Percentiles rank a stretch among this genome's conserved stretches.
Evolutionary conservation across 192 early-diverging fungal genomes (phyloP).

Genomic region (Coemansia asiatica): DNA sequence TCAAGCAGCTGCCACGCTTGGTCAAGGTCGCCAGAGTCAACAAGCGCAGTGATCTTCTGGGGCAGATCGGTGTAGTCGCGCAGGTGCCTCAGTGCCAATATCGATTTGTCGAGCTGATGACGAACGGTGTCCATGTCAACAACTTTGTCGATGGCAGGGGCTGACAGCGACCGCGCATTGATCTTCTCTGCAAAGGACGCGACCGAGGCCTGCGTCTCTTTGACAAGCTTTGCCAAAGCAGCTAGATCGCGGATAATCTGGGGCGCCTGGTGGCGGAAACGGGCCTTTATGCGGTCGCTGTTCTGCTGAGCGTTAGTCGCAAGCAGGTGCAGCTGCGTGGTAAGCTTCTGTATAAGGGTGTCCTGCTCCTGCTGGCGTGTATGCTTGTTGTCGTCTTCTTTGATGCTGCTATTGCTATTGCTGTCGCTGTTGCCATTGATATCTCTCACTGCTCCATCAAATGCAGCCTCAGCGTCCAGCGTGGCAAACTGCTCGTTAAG

Average conservation of each 20-base stretch:
- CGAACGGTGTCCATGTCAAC: conserved; percentile 28
- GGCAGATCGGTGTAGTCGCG: conserved; percentile 42
- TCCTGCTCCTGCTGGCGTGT: conserved; percentile 9
- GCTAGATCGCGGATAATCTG: conserved; percentile 44
- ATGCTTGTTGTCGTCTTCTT: too few species aligned
- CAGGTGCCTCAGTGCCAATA: conserved; percentile 28
- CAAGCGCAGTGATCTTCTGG: conserved; percentile 25
- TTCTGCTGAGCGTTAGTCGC: conserved; percentile 47
- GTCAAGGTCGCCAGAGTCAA: conserved; percentile 26
- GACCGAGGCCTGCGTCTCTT: conserved; percentile 27
- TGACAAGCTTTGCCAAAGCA: conserved; percentile 26
- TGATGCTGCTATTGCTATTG: not conserved
- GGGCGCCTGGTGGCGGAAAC: conserved; percentile 42
- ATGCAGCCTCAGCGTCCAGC: conserved; percentile 9
- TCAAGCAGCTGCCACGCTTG: conserved; percentile 41
- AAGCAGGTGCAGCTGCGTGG: conserved; percentile 47
- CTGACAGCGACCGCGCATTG: conserved; percentile 19
- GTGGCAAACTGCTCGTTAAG: conserved; percentile 41
- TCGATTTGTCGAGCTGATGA: conserved; percentile 22
- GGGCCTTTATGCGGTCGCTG: conserved; percentile 50
- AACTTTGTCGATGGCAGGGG: conserved; percentile 20
- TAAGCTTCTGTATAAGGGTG: conserved; percentile 29
- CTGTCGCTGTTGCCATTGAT: not conserved
- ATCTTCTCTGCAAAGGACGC: conserved; percentile 14
- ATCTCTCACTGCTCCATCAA: not conserved